phyloP scores from a whole-genome alignment of 345 rosid species.

The Aurinia saxatilis region DNA sequence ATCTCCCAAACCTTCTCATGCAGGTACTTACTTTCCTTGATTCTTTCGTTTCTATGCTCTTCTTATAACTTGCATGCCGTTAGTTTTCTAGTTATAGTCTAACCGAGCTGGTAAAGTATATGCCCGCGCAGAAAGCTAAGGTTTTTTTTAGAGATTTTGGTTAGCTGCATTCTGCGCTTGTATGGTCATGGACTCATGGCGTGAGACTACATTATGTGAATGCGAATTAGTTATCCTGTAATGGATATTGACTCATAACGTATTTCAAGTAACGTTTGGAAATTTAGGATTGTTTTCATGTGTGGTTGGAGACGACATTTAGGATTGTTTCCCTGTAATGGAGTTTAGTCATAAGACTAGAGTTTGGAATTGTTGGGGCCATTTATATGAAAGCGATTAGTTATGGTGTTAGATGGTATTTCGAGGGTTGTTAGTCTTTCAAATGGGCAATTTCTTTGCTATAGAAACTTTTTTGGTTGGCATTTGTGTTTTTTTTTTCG shows the following conservation, averaged over 20 bases:
- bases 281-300: no score
- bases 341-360: background rate
- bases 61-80: constrained; percentile 24
- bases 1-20: constrained; percentile 81
- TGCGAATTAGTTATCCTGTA: no score
- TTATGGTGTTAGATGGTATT: background rate
- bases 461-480: background rate
- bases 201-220: no score
- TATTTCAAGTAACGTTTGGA: no score
- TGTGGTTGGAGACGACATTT: no score
- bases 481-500: background rate
- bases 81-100: no score
- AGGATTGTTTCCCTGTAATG: background rate
- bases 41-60: constrained; percentile 35
- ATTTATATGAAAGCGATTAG: background rate
- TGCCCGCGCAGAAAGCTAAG: no score
- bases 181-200: background rate
- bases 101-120: no score
- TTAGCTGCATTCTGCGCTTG: background rate
- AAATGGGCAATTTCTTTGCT: background rate
- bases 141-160: background rate
- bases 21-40: constrained; percentile 44
- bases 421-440: background rate
- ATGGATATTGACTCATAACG: no score
- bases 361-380: no score